Base-by-base conservation (phyloP, 176 grass and related monocot genomes). In the Oryza rufipogon region DNA sequence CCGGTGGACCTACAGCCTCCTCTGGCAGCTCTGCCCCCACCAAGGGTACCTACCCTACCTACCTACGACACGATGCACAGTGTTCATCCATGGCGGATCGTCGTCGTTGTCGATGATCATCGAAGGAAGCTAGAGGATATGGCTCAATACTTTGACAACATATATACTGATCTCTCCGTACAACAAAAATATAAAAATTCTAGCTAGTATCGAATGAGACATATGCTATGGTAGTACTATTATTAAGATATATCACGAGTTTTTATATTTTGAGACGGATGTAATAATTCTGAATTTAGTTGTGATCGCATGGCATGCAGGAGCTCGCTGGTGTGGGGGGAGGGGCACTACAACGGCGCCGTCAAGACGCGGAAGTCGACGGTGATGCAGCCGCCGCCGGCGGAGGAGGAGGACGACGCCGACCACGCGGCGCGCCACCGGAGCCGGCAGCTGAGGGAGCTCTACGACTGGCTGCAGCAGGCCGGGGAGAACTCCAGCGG, bases 311-410 rank as follows among this genome's bases (percentile, higher is more conserved):
- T 65, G 0, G 75, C 51, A 64, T 64, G 75, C 14, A 33, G 94
- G 95, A 32, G 72, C 49, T 15, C 88, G 54, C 73, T 98, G 64
- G 87, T 92, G 67, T 98, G 92, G 91, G 85, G 87, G 60, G 95
- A 91, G 48, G 96, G 96, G 7, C 90, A 98, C 77, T 98, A 98
- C 89, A 93, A 95, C 49, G 93, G 96, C 7, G 80, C 86, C 38
- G 84, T 98, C 73, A 95, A 92, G 96, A 98, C 93, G 85, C 84
- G 93, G 32, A 98, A 95, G 39, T 41, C 39, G 88, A 95, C 89
- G 80, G 91, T 58, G 12, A 49, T 91, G 80, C 88, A 87, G 72
- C 77, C 88, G 11, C 36, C 48, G 36, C 81, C 79, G 38, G 76
- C 84, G 47, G 92, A 83, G 70, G 81, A 86, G 68, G 81, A 88